phyloP scores from a whole-genome alignment of 352 stramenopile species.

The Globisporangium irregulare region DNA sequence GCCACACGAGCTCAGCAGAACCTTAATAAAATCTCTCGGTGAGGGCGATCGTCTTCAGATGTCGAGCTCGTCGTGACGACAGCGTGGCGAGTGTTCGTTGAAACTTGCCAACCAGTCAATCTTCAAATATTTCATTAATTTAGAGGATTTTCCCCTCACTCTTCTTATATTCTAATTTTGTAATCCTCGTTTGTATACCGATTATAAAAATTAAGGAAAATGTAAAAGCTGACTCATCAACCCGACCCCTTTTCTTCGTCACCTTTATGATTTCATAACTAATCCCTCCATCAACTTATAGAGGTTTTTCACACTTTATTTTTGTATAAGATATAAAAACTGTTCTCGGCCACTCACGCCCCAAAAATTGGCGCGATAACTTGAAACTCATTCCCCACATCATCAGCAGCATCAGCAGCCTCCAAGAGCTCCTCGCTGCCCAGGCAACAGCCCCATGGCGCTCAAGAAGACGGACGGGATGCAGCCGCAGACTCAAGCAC shows the following conservation, averaged over 20 bases:
- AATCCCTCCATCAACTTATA: constrained; percentile 3
- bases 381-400: constrained; percentile 7
- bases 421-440: background rate
- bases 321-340: constrained; percentile 18
- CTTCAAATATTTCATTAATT: too few relatives aligned
- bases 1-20: too few relatives aligned
- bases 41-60: too few relatives aligned
- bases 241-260: background rate
- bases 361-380: constrained; percentile 1
- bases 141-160: too few relatives aligned
- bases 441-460: background rate
- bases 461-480: background rate
- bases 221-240: background rate
- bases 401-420: background rate
- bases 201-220: too few relatives aligned
- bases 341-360: background rate
- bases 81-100: too few relatives aligned
- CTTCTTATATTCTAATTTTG: too few relatives aligned
- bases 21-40: too few relatives aligned
- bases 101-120: too few relatives aligned
- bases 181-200: too few relatives aligned
- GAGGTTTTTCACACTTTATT: constrained; percentile 13
- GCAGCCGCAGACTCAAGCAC: background rate
- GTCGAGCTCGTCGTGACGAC: too few relatives aligned
- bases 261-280: constrained; percentile 7